Base-by-base conservation (phyloP, 1,284 basidiomycete genomes). In the Cryptococcus sp. region DNA sequence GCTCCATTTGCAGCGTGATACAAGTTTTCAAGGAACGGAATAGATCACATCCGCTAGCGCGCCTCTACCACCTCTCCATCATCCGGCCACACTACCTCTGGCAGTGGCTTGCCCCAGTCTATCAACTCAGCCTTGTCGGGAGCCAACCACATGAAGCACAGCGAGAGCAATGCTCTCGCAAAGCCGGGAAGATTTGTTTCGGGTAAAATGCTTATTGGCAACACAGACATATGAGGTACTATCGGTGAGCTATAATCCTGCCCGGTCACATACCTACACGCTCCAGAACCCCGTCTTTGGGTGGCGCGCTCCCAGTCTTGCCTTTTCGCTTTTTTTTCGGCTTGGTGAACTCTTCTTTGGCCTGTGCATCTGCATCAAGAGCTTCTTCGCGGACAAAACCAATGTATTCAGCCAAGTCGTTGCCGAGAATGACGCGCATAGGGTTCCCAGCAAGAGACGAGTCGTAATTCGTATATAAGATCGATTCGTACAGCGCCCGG, bases 161-260 rank as follows among this genome's bases (percentile, higher is more conserved):
- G 55, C 13, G 64, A 67, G n/a, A 72, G 49, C 57, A 72, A 74
- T 1, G 72, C 66, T 32, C 70, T 51, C 1, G 70, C 72, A 45
- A 74, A 72, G 11, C 72, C 72, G 5, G 71, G 64, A 9, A 73
- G 52, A 45, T 72, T 65, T 2, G 69, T 72, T 45, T 73, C 71
- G 7, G 70, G 67, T 42, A 73, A 52, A 3, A 51, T 49, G 9
- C 57, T 52, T 13, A 72, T 43, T 19, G 58, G 53, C 5, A 62
- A 21, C 1, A 50, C 36, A 1, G 60, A 57, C 40, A 71, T 60
- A 42, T 70, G 62, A 2, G 69, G 69, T 16, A 71, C 67, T 69
- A 23, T 45, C 16, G 45, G 31, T 25, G 9, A 24, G 47, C 37
- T 47, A 36, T 39, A 21, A 10, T 7, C 9, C 21, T 5, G 21